phyloP scores from a whole-genome alignment of 495 filamentous ascomycete genomes.

The Annulohypoxylon bovei region DNA sequence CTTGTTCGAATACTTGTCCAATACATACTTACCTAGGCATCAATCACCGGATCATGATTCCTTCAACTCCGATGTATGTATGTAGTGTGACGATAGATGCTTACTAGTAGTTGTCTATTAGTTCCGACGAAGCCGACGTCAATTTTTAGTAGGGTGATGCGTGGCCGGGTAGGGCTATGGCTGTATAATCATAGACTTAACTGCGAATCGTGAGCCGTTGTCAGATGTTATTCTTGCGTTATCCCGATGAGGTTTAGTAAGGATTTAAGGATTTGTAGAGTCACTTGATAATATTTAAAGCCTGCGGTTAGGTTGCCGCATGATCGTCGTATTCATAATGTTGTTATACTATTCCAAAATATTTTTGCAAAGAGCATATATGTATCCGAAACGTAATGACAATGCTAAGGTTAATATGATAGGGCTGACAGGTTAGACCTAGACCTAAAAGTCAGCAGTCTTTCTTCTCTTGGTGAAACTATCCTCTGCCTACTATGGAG shows the following conservation, averaged over 20 bases:
- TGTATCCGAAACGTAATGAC: no score
- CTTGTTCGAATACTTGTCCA: neutral
- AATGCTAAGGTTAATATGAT: neutral
- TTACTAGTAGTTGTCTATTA: neutral
- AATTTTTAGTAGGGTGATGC: slow-evolving; percentile 29
- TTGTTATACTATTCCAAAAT: no score
- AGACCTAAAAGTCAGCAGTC: neutral
- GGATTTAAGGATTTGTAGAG: slow-evolving; percentile 20
- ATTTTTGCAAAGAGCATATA: no score
- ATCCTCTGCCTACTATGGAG: no score
- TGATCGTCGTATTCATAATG: neutral
- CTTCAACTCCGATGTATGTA: no score
- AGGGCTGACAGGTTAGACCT: neutral
- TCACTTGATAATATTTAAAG: slow-evolving; percentile 39
- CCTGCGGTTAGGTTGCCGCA: slow-evolving; percentile 23
- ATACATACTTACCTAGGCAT: no score
- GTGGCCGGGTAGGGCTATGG: slow-evolving; percentile 34
- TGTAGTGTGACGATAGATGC: neutral
- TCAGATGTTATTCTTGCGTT: slow-evolving; percentile 25
- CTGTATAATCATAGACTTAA: no score
- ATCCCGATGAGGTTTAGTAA: slow-evolving; percentile 33
- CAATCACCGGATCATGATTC: no score
- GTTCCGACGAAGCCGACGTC: slow-evolving; percentile 14
- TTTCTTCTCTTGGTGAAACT: no score
- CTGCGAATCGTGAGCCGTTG: slow-evolving; percentile 2